Evolutionary conservation across 202 grass and related monocot species (phyloP).

Genomic region (Setaria viridis): DNA sequence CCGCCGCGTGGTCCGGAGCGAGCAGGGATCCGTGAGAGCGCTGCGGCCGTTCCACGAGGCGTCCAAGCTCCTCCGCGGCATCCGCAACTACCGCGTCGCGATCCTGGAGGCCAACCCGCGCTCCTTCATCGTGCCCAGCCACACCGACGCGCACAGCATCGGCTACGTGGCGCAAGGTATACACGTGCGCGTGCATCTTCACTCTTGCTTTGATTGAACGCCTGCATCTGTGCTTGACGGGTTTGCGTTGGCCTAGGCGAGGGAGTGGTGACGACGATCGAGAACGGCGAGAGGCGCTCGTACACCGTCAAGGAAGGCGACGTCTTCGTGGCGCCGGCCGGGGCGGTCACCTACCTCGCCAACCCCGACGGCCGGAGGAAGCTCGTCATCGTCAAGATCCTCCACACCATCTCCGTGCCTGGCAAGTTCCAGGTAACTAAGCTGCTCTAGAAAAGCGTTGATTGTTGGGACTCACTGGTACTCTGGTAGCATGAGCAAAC

Average conservation of each 20-base stretch:
- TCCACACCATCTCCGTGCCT: slow-evolving; percentile 62
- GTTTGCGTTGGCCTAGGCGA: slow-evolving; percentile 30
- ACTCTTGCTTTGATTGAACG: too few species aligned
- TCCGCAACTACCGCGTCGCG: slow-evolving; percentile 72
- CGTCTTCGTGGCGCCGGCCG: slow-evolving; percentile 63
- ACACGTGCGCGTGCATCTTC: neutral
- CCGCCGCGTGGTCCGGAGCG: slow-evolving; percentile 21
- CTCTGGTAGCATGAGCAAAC: neutral
- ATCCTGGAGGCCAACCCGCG: slow-evolving; percentile 61
- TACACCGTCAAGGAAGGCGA: slow-evolving; percentile 63
- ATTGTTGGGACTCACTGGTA: neutral
- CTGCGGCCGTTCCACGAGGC: slow-evolving; percentile 63
- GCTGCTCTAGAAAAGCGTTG: neutral
- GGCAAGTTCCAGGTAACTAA: slow-evolving; percentile 47
- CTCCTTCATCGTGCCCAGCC: slow-evolving; percentile 62
- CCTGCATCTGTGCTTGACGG: neutral
- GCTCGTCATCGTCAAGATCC: slow-evolving; percentile 63
- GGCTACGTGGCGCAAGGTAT: slow-evolving; percentile 73
- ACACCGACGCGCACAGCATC: slow-evolving; percentile 70
- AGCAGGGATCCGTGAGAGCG: slow-evolving; percentile 54
- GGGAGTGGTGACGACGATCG: slow-evolving; percentile 57
- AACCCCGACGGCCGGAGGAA: slow-evolving; percentile 65
- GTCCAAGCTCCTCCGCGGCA: slow-evolving; percentile 65
- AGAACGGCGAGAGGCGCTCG: slow-evolving; percentile 59
- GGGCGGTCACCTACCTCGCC: slow-evolving; percentile 61